Conservation (phyloP, 2,329 filamentous ascomycete genomes). For the Myriosclerotinia scirpicola region DNA sequence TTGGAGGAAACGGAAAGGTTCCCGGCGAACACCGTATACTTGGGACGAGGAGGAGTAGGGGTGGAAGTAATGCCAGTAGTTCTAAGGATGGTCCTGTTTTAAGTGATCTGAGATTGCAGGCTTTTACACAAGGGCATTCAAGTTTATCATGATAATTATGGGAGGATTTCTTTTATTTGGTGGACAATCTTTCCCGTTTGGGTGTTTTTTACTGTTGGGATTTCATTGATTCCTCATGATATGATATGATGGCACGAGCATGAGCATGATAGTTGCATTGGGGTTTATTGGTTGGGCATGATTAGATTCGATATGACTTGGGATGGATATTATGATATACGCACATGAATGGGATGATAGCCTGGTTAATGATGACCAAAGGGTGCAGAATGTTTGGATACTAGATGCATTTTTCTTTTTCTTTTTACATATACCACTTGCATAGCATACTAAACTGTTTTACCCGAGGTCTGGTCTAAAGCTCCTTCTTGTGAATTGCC, state of each 20-base stretch:
- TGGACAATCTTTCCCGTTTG: neutral
- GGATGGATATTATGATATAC: slow-evolving; percentile 16
- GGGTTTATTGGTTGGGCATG: slow-evolving; percentile 18
- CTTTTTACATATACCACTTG: slow-evolving; percentile 10
- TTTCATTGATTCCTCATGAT: slow-evolving; percentile 7
- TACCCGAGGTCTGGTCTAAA: neutral
- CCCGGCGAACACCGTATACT: slow-evolving; percentile 22
- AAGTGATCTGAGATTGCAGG: slow-evolving; percentile 14
- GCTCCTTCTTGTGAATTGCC: neutral
- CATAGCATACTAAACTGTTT: slow-evolving; percentile 14
- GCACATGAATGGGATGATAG: slow-evolving; percentile 13
- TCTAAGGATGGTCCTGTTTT: slow-evolving; percentile 25
- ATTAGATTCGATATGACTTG: slow-evolving; percentile 9
- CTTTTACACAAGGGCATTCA: slow-evolving; percentile 16
- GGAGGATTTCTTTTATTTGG: neutral
- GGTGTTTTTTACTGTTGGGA: neutral
- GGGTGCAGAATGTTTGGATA: slow-evolving; percentile 14
- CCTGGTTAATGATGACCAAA: slow-evolving; percentile 7
- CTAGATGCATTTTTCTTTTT: slow-evolving; percentile 12
- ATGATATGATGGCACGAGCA: slow-evolving; percentile 13
- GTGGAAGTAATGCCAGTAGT: slow-evolving; percentile 28
- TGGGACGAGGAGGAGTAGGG: slow-evolving; percentile 25
- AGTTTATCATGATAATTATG: slow-evolving; percentile 9
- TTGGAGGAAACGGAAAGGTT: slow-evolving; percentile 22
- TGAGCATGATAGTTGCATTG: slow-evolving; percentile 16